Conservation (phyloP, 2,329 filamentous ascomycete species). For the Trichocomaceae sp. region DNA sequence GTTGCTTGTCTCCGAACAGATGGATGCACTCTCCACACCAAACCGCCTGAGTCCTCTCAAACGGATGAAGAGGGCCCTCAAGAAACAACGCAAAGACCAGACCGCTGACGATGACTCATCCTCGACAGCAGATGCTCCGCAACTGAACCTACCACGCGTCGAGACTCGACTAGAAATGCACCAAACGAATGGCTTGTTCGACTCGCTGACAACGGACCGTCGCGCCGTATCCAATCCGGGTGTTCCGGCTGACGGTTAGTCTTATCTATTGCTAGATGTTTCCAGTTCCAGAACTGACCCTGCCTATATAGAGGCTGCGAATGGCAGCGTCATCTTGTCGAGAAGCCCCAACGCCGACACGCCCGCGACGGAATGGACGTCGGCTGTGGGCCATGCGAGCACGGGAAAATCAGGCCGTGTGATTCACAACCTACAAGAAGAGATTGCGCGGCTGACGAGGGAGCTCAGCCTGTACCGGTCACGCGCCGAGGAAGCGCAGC, state of each 20-base stretch:
- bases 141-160: constrained; percentile 35
- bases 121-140: constrained; percentile 25
- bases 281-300: constrained; percentile 12
- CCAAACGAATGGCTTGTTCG: constrained; percentile 35
- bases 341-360: constrained; percentile 26
- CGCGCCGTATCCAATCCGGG: constrained; percentile 19
- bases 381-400: constrained; percentile 44
- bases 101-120: constrained; percentile 21
- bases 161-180: constrained; percentile 40
- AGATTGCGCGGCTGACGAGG: constrained; percentile 44
- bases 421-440: constrained; percentile 45
- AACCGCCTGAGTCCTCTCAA: constrained; percentile 18
- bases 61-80: constrained; percentile 20
- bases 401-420: constrained; percentile 47
- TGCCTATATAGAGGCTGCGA: constrained; percentile 14
- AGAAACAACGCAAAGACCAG: constrained; percentile 1
- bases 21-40: constrained; percentile 3
- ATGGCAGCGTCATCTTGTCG: constrained; percentile 19
- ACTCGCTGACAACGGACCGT: constrained; percentile 21
- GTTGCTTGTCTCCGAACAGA: neutral
- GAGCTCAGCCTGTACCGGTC: constrained; percentile 42
- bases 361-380: constrained; percentile 40
- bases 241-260: constrained; percentile 22
- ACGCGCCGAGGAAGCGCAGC: constrained; percentile 42
- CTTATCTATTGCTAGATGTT: neutral